Conservation (phyloP, 2,329 filamentous ascomycete genomes). For the Amylocarpus encephaloides region DNA sequence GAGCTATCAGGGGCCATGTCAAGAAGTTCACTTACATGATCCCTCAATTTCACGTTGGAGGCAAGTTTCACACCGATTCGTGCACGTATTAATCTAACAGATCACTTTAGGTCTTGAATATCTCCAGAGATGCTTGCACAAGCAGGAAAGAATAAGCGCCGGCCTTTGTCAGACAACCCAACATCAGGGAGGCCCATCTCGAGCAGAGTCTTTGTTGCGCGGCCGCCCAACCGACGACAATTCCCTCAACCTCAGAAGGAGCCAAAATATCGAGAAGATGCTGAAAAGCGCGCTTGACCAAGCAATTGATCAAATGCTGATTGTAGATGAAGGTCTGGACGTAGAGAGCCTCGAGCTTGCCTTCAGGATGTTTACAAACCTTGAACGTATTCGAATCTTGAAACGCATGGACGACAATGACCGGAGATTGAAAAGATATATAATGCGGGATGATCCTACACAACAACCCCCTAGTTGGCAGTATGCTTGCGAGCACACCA, state of each 20-base stretch:
- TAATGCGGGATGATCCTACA: slow-evolving; percentile 41
- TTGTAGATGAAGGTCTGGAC: slow-evolving; percentile 21
- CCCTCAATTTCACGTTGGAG: slow-evolving; percentile 50
- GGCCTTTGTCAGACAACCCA: background rate
- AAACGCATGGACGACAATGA: slow-evolving; percentile 55
- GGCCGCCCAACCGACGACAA: background rate
- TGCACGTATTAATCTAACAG: background rate
- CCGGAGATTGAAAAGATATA: slow-evolving; percentile 44
- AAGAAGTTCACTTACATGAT: slow-evolving; percentile 56
- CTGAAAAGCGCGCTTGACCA: slow-evolving; percentile 9
- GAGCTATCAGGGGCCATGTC: slow-evolving; percentile 46
- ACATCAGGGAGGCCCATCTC: background rate
- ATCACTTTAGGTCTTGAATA: background rate
- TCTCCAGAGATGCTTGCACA: background rate
- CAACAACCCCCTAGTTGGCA: slow-evolving; percentile 48
- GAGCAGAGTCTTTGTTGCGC: background rate
- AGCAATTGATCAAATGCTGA: slow-evolving; percentile 22
- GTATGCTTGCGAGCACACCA: slow-evolving; percentile 54
- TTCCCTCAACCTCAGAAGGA: background rate
- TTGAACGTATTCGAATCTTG: slow-evolving; percentile 60
- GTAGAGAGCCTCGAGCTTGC: slow-evolving; percentile 18
- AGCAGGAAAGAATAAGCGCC: background rate
- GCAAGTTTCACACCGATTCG: slow-evolving; percentile 29
- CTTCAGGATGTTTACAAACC: slow-evolving; percentile 44
- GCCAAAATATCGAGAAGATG: slow-evolving; percentile 1